Percentiles rank a stretch among this genome's conserved stretches.
phyloP scores from a whole-genome alignment of 139 green algal genomes.

The Closterium sp. region DNA sequence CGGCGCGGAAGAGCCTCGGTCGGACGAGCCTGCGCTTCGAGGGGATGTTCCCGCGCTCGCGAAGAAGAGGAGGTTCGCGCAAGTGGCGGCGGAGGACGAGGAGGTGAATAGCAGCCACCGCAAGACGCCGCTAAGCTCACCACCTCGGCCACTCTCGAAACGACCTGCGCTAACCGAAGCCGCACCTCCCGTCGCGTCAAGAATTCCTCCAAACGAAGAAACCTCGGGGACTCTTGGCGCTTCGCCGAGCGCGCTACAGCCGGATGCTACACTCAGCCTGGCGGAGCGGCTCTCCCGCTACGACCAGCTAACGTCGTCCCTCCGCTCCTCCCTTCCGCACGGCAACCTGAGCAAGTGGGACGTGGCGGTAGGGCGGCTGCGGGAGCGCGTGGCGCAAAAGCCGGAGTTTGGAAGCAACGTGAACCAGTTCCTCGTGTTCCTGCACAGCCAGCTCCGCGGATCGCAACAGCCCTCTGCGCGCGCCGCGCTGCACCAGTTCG shows the following conservation, averaged over 20 bases:
- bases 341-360: not conserved
- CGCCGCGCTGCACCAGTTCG: not conserved
- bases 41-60: not conserved
- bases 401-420: not conserved
- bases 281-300: not conserved
- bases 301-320: not conserved
- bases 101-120: not conserved
- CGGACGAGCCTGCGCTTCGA: not conserved
- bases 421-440: not conserved
- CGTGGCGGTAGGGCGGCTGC: not conserved
- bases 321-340: not conserved
- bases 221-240: not conserved
- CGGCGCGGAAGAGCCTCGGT: not conserved
- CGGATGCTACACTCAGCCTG: not conserved
- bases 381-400: not conserved
- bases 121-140: not conserved
- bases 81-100: not conserved
- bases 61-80: not conserved
- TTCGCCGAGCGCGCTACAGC: not conserved
- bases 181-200: not conserved
- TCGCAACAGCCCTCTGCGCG: not conserved
- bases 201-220: not conserved
- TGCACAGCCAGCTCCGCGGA: not conserved
- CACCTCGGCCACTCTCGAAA: not conserved
- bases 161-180: not conserved